These are phyloP conservation scores for Monosporascus sp. DNA, from an alignment of 2,329 filamentous ascomycete genomes.

Conservation along the genomic window DNA sequence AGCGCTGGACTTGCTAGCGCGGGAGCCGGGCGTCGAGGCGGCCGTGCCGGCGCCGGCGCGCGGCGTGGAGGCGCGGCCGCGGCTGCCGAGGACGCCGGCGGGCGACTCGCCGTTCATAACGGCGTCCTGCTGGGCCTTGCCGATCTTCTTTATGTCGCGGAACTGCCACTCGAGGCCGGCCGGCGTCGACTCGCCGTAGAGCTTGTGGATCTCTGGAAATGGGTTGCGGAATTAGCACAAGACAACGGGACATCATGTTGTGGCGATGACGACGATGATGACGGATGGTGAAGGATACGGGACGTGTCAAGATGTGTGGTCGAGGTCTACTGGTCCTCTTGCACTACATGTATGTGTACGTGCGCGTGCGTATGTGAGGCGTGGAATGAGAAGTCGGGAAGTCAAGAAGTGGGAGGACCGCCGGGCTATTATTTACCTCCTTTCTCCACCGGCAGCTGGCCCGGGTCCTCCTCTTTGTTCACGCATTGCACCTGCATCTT, in stretches of 20 bases:
- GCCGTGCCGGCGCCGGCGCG: constrained; percentile 16
- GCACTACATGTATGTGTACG: not conserved
- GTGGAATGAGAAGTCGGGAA: not conserved
- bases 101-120: constrained; percentile 43
- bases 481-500: constrained; percentile 28
- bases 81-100: constrained; percentile 1
- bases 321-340: not conserved
- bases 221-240: too few relatives aligned
- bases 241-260: too few relatives aligned
- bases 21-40: constrained; percentile 22
- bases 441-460: constrained; percentile 29
- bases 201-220: constrained; percentile 49
- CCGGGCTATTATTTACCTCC: constrained; percentile 25
- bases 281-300: too few relatives aligned
- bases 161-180: constrained; percentile 59
- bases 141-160: constrained; percentile 48
- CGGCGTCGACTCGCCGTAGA: constrained; percentile 54
- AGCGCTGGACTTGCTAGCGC: constrained; percentile 6
- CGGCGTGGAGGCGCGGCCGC: not conserved
- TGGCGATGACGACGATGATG: too few relatives aligned
- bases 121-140: constrained; percentile 40
- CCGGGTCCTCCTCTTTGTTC: constrained; percentile 27
- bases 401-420: not conserved
- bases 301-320: not conserved
- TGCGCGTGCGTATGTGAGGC: not conserved